Conservation (phyloP, 2,329 filamentous ascomycete species). For the Macrophomina tecta region DNA sequence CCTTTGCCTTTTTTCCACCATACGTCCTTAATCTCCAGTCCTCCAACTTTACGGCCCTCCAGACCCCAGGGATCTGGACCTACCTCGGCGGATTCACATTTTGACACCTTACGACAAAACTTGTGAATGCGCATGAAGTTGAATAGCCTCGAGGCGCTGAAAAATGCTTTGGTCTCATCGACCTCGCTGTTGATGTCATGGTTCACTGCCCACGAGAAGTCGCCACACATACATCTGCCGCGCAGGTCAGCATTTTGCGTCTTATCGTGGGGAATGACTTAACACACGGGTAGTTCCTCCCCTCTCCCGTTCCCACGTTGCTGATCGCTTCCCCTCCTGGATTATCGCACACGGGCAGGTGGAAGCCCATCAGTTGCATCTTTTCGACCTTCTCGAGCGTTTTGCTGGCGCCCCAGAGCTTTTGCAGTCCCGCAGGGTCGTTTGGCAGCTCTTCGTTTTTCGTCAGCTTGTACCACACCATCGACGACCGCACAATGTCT, state of each 20-base stretch:
- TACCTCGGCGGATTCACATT: too few relatives aligned
- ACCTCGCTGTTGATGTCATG: too few relatives aligned
- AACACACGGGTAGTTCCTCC: conserved; percentile 30
- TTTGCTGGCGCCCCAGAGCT: too few relatives aligned
- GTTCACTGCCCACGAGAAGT: conserved; percentile 28
- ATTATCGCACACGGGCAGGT: conserved; percentile 26
- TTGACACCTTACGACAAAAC: too few relatives aligned
- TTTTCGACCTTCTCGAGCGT: neutral
- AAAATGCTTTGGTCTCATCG: too few relatives aligned
- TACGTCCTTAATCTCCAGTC: too few relatives aligned
- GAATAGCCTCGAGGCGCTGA: too few relatives aligned
- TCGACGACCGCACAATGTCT: neutral
- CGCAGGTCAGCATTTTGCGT: neutral
- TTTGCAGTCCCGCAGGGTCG: neutral
- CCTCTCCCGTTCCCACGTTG: conserved; percentile 19
- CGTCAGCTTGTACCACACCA: neutral
- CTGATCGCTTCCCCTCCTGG: conserved; percentile 32
- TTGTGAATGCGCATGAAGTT: too few relatives aligned
- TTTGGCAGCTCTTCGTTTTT: neutral
- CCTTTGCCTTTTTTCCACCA: too few relatives aligned
- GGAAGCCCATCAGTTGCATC: neutral
- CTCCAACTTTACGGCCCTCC: too few relatives aligned
- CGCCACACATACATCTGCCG: conserved; percentile 32
- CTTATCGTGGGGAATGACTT: neutral
- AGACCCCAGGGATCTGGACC: too few relatives aligned